These are phyloP conservation scores for Phenoliferia sp. DNA, from an alignment of 1,284 basidiomycete species.

Conservation along the genomic window DNA sequence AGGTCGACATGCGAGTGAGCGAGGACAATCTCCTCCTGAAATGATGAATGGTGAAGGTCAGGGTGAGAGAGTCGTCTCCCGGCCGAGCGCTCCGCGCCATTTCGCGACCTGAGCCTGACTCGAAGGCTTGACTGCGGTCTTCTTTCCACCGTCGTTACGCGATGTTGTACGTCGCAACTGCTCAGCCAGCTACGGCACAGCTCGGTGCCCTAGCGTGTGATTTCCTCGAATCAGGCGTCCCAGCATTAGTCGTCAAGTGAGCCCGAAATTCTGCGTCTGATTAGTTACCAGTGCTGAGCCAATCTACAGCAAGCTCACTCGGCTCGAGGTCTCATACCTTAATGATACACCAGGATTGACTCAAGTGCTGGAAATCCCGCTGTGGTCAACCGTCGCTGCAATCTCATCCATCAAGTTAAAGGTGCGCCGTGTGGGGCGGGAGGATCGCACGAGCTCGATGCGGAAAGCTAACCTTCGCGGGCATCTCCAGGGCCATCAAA, in stretches of 20 bases:
- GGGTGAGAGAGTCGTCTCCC: no score
- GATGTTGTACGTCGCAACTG: constrained; percentile 4
- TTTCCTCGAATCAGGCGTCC: constrained; percentile 11
- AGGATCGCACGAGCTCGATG: not conserved
- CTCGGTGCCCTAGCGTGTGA: constrained; percentile 23
- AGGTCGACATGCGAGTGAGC: not conserved
- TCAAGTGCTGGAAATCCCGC: constrained; percentile 12
- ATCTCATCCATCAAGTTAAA: constrained; percentile 21
- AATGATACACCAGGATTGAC: not conserved
- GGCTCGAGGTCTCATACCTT: constrained; percentile 24
- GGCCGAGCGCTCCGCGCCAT: no score
- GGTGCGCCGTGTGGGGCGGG: constrained; percentile 6
- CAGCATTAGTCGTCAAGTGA: constrained; percentile 29
- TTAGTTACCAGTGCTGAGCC: not conserved
- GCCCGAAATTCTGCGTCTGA: constrained; percentile 4
- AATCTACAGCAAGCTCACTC: constrained; percentile 27
- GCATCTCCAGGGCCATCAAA: constrained; percentile 5
- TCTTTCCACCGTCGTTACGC: no score
- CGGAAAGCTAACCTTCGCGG: not conserved
- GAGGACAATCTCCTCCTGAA: no score
- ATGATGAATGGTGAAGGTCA: no score
- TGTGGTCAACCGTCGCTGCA: constrained; percentile 26
- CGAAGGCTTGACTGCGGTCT: no score
- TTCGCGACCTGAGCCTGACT: no score
- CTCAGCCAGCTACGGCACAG: constrained; percentile 11